Evolutionary conservation across 106 monocot genomes (phyloP), one percentile per base, ranked within the genome.

Genomic region (Dendrobium nobile): DNA sequence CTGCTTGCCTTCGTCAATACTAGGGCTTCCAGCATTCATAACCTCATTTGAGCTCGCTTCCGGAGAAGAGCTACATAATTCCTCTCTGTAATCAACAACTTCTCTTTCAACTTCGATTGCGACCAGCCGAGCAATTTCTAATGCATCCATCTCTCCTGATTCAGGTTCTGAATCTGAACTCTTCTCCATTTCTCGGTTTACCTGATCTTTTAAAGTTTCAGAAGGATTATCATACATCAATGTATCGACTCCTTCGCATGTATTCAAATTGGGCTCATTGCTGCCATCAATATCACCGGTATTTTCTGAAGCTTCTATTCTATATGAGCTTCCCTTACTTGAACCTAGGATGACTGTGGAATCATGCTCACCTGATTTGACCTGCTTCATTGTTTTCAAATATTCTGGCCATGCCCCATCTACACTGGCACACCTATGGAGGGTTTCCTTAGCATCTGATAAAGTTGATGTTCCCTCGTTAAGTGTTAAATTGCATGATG

Each of bases 11-110:
- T 40, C 64, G 67, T 33, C 75, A 72, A 19, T 58, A 18, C 58
- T 58, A 65, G 64, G 64, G 26, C 64, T 80, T 20, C 20, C 10
- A 28, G 28, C 70, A n/a, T 33, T 37, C 37, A 37, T 15, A 15
- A 22, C 15, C 33, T 83, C 85, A 33, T 41, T 78, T 61, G 88
- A 86, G 73, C 77, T 77, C 20, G 51, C 73, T 3, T 88, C 91
- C 28, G 91, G 83, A 31, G 90, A 87, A 84, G 95, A 91, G 80
- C 84, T 83, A 16, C 70, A 70, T 37, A 70, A 37, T 54, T 86
- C 83, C 77, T 93, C 96, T 80, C 96, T 87, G 48, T 93, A 89
- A 70, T 96, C 88, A 42, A 84, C 91, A 77, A 90, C 90, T 77
- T 91, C 90, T 54, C 84, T 82, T 78, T 88, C 93, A 41, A 91